Evolutionary conservation across 2,329 filamentous ascomycete genomes (phyloP).

Genomic region (Shiraia bambusicola): DNA sequence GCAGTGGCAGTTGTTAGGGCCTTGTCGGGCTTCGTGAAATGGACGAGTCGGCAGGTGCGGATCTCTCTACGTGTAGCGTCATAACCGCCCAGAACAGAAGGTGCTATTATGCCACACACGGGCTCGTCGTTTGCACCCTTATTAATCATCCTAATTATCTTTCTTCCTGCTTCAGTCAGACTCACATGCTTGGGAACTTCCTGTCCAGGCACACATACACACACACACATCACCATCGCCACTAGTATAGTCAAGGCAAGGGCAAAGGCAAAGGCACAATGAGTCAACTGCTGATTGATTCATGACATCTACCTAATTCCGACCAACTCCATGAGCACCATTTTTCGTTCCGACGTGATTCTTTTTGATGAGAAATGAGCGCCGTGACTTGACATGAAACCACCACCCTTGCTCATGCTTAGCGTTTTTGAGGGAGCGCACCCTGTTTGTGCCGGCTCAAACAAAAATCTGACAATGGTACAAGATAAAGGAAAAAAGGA

Average conservation of each 20-base stretch:
- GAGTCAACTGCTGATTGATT: constrained; percentile 1
- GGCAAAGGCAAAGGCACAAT: background rate
- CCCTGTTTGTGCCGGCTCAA: constrained; percentile 17
- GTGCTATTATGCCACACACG: constrained; percentile 3
- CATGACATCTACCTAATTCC: constrained; percentile 2
- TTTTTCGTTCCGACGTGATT: constrained; percentile 1
- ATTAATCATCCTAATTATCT: too few relatives aligned
- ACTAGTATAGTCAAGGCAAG: background rate
- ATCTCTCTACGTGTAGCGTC: constrained; percentile 1
- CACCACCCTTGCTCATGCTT: constrained; percentile 10
- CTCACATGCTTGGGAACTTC: too few relatives aligned
- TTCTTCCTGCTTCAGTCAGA: too few relatives aligned
- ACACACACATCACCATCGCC: background rate
- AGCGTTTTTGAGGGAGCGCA: constrained; percentile 17
- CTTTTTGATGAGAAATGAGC: background rate
- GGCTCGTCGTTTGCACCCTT: constrained; percentile 1
- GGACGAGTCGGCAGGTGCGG: background rate
- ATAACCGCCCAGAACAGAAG: constrained; percentile 6
- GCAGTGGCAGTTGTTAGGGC: background rate
- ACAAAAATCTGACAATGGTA: constrained; percentile 16
- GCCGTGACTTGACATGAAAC: constrained; percentile 1
- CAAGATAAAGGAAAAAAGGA: constrained; percentile 19
- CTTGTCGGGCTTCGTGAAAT: background rate
- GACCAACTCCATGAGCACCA: constrained; percentile 1
- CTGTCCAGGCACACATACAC: background rate